phyloP scores from a whole-genome alignment of 345 rosid species.

The Arabidopsis suecica region DNA sequence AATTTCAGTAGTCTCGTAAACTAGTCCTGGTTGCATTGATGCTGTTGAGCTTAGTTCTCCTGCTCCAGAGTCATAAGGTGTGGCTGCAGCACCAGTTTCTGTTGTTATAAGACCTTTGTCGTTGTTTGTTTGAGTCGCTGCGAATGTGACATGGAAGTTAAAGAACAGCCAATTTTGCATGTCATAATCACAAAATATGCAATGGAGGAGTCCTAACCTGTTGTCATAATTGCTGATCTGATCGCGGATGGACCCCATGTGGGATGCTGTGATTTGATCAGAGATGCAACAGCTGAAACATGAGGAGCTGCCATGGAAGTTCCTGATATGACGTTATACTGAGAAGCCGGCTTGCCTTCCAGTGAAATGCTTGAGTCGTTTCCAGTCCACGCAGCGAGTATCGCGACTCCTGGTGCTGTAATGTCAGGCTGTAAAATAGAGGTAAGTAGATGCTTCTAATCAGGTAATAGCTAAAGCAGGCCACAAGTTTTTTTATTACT shows the following conservation, averaged over 20 bases:
- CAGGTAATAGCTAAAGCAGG: neutral
- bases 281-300: conserved; percentile 68
- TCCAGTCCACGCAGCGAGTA: conserved; percentile 83
- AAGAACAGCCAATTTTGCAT: neutral
- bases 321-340: conserved; percentile 67
- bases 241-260: conserved; percentile 70
- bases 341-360: conserved; percentile 52
- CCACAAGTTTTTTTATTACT: conserved; percentile 47
- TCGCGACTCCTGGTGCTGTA: conserved; percentile 76
- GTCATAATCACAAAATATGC: neutral
- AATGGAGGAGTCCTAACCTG: conserved; percentile 49
- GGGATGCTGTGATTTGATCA: conserved; percentile 64
- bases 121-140: conserved; percentile 69
- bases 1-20: conserved; percentile 62
- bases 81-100: conserved; percentile 64
- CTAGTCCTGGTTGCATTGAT: conserved; percentile 64
- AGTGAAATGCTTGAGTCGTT: conserved; percentile 48
- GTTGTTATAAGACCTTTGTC: conserved; percentile 57
- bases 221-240: conserved; percentile 85
- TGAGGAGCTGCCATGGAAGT: conserved; percentile 92
- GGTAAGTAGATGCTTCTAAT: conserved; percentile 10
- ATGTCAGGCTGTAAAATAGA: conserved; percentile 74
- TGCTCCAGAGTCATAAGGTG: conserved; percentile 70
- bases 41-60: conserved; percentile 65
- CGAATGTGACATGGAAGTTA: conserved; percentile 11